Base-by-base conservation (phyloP, 1,284 basidiomycete genomes). In the Cystobasidium sp. region DNA sequence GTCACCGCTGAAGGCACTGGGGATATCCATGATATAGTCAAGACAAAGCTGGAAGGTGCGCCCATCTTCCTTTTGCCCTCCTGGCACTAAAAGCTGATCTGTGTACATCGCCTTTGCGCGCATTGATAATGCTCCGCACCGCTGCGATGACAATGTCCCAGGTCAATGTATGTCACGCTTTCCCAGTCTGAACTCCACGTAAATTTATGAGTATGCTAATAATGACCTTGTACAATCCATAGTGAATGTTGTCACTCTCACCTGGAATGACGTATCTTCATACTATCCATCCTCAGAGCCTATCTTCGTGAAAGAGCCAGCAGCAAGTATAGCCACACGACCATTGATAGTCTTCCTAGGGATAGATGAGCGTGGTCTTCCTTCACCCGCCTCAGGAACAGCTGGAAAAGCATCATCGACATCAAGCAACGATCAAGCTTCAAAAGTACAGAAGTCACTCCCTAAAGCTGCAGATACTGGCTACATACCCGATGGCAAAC, bases 261-360 rank as follows among this genome's bases (percentile, higher is more conserved):
- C 53, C 10, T 84, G 81, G 81, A 69, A 79, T 0, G 76, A 82
- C 24, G 80, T 84, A 1, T 76, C 69, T 1, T 63, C 56, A 10
- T 73, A 63, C 59, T 46, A 52, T 55, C 14, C 46, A 10, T 56
- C 66, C 20, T 22, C 9, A 24, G 18, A 44, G 9, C 12, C 12
- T 43, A 24, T 59, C 37, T 20, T 53, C 37, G 39, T 39, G 53
- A 55, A 43, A n/a, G 73, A 63, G 39, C 65, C 66, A n/a, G n/a
- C 62, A 14, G 59, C 49, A 20, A 61, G 24, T 18, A 24, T 55
- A 37, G 74, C 31, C 12, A 43, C 53, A 22, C 64, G 77, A 74
- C 78, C 79, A 0, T 58, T 78, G 12, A 81, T 90, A 75, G 86
- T 90, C 68, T 91, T 91, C 81, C 88, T 96, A 18, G 94, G 94